These are phyloP conservation scores for Hypoxylon sp. DNA, from an alignment of 2,329 filamentous ascomycete species.

Conservation along the genomic window DNA sequence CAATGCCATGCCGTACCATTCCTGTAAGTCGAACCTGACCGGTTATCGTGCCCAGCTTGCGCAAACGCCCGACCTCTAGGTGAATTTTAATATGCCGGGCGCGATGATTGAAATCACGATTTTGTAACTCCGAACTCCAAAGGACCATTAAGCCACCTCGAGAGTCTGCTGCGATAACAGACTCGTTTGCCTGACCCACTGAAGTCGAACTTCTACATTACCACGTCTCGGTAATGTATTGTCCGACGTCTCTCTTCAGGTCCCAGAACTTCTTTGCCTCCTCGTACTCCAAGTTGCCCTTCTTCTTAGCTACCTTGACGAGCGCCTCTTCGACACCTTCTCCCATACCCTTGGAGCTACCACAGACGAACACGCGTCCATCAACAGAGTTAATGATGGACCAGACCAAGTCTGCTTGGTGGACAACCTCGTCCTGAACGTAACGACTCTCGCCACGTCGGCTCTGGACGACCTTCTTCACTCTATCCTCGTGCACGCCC, in stretches of 20 bases:
- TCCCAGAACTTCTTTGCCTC: slow-evolving; percentile 92
- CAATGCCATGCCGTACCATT: slow-evolving; percentile 25
- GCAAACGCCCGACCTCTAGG: slow-evolving; percentile 40
- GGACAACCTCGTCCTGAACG: slow-evolving; percentile 93
- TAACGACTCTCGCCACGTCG: slow-evolving; percentile 86
- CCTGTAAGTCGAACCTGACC: slow-evolving; percentile 24
- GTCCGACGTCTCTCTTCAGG: slow-evolving; percentile 90
- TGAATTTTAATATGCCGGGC: slow-evolving; percentile 28
- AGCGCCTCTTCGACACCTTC: slow-evolving; percentile 93
- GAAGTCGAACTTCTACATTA: slow-evolving; percentile 50
- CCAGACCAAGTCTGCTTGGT: slow-evolving; percentile 98
- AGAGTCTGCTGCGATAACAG: neutral
- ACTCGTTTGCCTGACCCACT: neutral
- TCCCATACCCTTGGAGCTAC: slow-evolving; percentile 95
- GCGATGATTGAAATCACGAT: slow-evolving; percentile 32
- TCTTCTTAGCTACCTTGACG: slow-evolving; percentile 91
- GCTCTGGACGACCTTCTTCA: slow-evolving; percentile 85
- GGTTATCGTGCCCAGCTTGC: slow-evolving; percentile 30
- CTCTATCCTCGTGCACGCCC: slow-evolving; percentile 90
- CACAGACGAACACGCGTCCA: slow-evolving; percentile 95
- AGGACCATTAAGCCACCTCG: slow-evolving; percentile 7
- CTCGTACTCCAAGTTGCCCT: slow-evolving; percentile 86
- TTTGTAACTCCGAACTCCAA: slow-evolving; percentile 11
- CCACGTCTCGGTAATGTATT: slow-evolving; percentile 93
- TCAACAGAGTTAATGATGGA: slow-evolving; percentile 97